Conservation (phyloP, 768 basidiomycete genomes). For the Boletus rubroflammeus region DNA sequence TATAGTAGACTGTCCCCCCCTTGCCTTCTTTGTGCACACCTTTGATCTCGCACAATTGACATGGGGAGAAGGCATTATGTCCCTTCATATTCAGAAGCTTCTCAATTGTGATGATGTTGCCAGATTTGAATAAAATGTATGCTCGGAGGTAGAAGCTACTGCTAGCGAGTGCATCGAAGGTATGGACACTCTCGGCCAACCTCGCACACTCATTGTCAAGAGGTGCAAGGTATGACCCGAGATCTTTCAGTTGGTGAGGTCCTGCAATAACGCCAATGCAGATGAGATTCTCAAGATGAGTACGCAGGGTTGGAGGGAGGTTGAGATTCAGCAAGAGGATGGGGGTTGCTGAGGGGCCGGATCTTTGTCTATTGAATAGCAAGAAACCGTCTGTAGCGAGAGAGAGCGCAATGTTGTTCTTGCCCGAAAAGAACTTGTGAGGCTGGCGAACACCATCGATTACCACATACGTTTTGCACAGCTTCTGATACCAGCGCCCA, state of each 20-base stretch:
- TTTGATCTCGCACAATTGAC: not conserved
- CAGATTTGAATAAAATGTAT: not conserved
- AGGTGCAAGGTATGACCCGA: not conserved
- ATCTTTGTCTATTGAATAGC: not conserved
- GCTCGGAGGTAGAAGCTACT: not conserved
- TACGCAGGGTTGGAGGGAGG: not conserved
- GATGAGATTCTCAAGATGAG: not conserved
- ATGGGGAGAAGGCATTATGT: not conserved
- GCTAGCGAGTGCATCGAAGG: not conserved
- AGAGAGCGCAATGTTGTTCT: too few relatives aligned
- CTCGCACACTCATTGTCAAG: not conserved
- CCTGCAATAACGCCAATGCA: not conserved
- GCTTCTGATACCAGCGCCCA: too few relatives aligned
- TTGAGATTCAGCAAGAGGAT: not conserved
- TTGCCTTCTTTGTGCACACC: not conserved
- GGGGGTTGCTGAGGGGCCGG: not conserved
- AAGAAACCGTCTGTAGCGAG: not conserved
- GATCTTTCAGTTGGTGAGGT: not conserved
- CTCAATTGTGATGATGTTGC: not conserved
- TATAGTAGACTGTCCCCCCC: not conserved
- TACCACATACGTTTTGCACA: too few relatives aligned
- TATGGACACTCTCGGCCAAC: not conserved
- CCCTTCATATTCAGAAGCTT: not conserved
- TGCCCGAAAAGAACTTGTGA: too few relatives aligned
- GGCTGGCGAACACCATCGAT: too few relatives aligned